phyloP scores from a whole-genome alignment of 1,284 basidiomycete genomes.

The Inonotus obliquus region DNA sequence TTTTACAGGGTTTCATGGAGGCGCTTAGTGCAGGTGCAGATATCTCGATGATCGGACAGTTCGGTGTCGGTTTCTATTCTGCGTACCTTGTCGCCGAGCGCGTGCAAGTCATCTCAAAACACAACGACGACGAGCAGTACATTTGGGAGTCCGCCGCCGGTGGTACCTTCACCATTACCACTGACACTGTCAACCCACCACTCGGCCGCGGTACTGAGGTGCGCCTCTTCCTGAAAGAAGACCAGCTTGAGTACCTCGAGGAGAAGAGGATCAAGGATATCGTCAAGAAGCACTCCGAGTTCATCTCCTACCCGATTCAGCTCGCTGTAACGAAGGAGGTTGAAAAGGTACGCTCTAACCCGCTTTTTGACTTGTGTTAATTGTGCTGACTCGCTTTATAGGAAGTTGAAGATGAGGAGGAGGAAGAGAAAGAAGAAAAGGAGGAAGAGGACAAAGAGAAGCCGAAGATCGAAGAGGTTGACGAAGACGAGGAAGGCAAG shows the following conservation, averaged over 20 bases:
- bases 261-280: conserved; percentile 99
- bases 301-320: conserved; percentile 99
- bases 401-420: conserved; percentile 87
- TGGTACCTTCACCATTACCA: conserved; percentile 99
- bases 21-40: conserved; percentile 95
- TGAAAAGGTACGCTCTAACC: conserved; percentile 68
- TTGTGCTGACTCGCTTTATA: conserved; percentile 28
- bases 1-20: conserved; percentile 88
- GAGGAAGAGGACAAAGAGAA: conserved; percentile 72
- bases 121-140: conserved; percentile 99
- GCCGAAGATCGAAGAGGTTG: conserved; percentile 74
- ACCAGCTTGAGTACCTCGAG: conserved; percentile 98
- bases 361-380: conserved; percentile 8
- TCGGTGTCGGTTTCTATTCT: conserved; percentile 99
- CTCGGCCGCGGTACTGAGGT: conserved; percentile 96
- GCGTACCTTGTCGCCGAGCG: conserved; percentile 98
- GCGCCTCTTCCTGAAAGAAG: conserved; percentile 96
- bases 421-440: conserved; percentile 67
- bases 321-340: conserved; percentile 99
- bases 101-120: conserved; percentile 98
- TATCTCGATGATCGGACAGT: conserved; percentile 91
- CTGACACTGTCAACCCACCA: conserved; percentile 84
- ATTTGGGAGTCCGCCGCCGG: conserved; percentile 99
- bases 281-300: conserved; percentile 99
- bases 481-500: conserved; percentile 75